Base-by-base conservation (phyloP, 805 yeast genomes). In the Soucietia sequanensis region DNA sequence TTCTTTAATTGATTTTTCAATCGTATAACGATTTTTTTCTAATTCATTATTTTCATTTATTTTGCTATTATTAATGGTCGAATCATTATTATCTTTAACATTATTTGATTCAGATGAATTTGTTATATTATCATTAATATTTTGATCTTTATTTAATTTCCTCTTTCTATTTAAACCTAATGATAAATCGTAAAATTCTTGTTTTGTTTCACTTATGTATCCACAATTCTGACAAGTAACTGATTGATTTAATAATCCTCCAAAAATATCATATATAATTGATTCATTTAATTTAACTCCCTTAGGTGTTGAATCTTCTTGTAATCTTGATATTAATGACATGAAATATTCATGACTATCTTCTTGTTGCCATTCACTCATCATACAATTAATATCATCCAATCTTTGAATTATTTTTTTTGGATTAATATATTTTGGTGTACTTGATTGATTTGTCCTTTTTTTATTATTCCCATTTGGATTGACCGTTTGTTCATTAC, bases 321-420 rank as follows among this genome's bases (percentile, higher is more conserved):
- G 98, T 34, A 90, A 63, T 34, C 96, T 66, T 6, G 91, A 78
- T 72, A 90, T 74, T 41, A 90, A 67, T 9, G 95, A 86, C 97
- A 90, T 90, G 58, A 84, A 87, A 63, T 90, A 93, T 62, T 93
- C 99, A 61, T 93, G 99, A 0, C 96, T 84, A 61, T 93, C 99
- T 60, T 93, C 98, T 59, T 93, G 99, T 60, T 88, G 90, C 96
- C 96, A 90, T 57, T 82, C 93, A 29, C 89, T 80, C 95, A 90
- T 88, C 95, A 87, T 86, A 56, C 95, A 87, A 60, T 89, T 89
- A 50, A 91, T 87, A 50, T 87, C 95, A 32, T 76, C 85, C 38
- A 86, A 66, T 45, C 88, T 72, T 33, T 71, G 70, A 39, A 86
- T 81, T 48, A 89, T 69, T 50, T 76, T 78, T 47, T 79, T 79